A percentile compares a stretch with the other conserved stretches of the same genome.
Conservation (phyloP, 2,329 filamentous ascomycete genomes). For the Emericellopsis atlantica region DNA sequence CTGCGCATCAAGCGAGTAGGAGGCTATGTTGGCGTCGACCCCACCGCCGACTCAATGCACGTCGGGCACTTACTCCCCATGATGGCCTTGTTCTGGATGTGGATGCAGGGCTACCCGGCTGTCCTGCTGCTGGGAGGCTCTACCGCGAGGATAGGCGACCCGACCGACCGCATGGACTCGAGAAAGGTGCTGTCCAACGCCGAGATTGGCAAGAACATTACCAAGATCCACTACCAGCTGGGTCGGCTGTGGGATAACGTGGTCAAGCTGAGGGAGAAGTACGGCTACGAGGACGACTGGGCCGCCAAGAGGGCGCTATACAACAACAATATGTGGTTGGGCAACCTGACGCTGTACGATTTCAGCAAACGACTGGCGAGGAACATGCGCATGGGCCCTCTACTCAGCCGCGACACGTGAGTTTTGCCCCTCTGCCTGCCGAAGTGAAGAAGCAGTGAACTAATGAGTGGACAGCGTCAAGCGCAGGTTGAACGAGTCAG, state of each 20-base stretch:
- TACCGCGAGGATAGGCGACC: constrained; percentile 69
- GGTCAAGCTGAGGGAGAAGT: constrained; percentile 48
- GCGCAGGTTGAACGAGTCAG: constrained; percentile 68
- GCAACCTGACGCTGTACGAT: constrained; percentile 57
- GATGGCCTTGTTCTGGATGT: constrained; percentile 79
- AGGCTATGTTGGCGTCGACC: constrained; percentile 72
- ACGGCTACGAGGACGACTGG: constrained; percentile 51
- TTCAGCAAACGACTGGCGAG: constrained; percentile 63
- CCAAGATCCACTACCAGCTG: constrained; percentile 57
- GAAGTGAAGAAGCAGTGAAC: too few relatives aligned
- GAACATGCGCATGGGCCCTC: constrained; percentile 65
- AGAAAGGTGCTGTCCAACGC: constrained; percentile 39
- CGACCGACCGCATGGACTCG: constrained; percentile 53
- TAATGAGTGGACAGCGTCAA: constrained; percentile 42
- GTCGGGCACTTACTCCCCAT: constrained; percentile 69
- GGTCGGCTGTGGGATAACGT: constrained; percentile 65
- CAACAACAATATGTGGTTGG: constrained; percentile 82
- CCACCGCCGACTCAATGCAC: constrained; percentile 68
- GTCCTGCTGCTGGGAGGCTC: constrained; percentile 60
- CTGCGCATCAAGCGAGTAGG: constrained; percentile 55
- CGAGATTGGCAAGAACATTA: constrained; percentile 49
- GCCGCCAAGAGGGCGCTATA: constrained; percentile 54
- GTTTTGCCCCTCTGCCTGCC: constrained; percentile 18
- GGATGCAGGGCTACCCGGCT: constrained; percentile 59
- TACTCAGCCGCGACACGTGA: constrained; percentile 81